phyloP scores from a whole-genome alignment of 371 early-diverging fungal genomes.

The Phascolomyces articulosus region DNA sequence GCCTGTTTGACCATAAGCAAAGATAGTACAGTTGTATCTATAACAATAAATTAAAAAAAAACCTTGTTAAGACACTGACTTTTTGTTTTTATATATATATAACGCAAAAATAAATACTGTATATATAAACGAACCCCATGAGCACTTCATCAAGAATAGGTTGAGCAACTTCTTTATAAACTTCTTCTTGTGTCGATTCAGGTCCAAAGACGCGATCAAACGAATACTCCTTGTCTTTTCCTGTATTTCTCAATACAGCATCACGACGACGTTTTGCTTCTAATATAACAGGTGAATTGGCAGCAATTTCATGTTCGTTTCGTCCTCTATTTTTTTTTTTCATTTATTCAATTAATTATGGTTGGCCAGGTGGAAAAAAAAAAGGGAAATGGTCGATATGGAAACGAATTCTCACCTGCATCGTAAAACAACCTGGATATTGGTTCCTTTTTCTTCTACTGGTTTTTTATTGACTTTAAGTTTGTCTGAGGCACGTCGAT shows the following conservation, averaged over 20 bases:
- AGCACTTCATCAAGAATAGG: constrained; percentile 84
- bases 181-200: constrained; percentile 74
- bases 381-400: too few relatives aligned
- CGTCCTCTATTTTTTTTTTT: constrained; percentile 25
- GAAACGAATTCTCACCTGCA: constrained; percentile 65
- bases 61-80: neutral
- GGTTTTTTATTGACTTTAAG: constrained; percentile 8
- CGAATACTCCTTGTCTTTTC: constrained; percentile 63
- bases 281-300: constrained; percentile 37
- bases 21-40: constrained; percentile 94
- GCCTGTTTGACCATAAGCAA: constrained; percentile 96
- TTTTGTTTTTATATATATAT: neutral
- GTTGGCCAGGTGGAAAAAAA: too few relatives aligned
- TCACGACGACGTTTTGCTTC: constrained; percentile 26
- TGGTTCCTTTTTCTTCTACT: constrained; percentile 40
- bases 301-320: constrained; percentile 40
- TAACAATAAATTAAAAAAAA: neutral
- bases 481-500: constrained; percentile 7
- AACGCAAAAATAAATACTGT: neutral
- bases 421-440: constrained; percentile 71
- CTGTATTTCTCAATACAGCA: constrained; percentile 43
- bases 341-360: too few relatives aligned
- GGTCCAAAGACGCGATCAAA: constrained; percentile 95
- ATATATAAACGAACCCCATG: constrained; percentile 33
- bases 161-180: constrained; percentile 85